Evolutionary conservation across 495 filamentous ascomycete species (phyloP).

Genomic region (Schizothecium vesticola): DNA sequence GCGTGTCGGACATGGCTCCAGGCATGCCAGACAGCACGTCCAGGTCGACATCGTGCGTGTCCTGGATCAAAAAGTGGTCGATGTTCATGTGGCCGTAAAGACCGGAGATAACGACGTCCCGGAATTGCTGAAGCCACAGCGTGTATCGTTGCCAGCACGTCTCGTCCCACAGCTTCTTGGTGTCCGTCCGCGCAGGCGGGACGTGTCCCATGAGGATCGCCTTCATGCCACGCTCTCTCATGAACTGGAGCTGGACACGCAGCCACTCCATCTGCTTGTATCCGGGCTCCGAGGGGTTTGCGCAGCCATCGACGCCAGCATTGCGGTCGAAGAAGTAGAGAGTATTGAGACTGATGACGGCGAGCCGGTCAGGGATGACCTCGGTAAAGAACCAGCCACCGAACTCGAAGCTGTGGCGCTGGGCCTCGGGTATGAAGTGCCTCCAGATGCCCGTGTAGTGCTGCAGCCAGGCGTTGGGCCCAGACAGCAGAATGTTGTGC

Average conservation of each 20-base stretch:
- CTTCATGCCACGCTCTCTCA: constrained; percentile 84
- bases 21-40: constrained; percentile 42
- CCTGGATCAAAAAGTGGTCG: constrained; percentile 94
- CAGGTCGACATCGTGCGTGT: constrained; percentile 67
- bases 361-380: constrained; percentile 79
- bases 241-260: constrained; percentile 77
- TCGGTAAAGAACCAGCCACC: constrained; percentile 94
- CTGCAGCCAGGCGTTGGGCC: constrained; percentile 80
- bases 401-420: constrained; percentile 84
- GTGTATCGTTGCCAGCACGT: constrained; percentile 99
- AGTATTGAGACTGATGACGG: constrained; percentile 93
- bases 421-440: constrained; percentile 84
- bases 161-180: constrained; percentile 81
- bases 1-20: constrained; percentile 18
- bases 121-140: constrained; percentile 80
- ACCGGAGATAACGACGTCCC: constrained; percentile 76
- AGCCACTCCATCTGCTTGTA: constrained; percentile 97
- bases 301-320: constrained; percentile 85
- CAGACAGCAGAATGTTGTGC: constrained; percentile 84
- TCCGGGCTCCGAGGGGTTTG: constrained; percentile 68
- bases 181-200: constrained; percentile 75
- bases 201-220: constrained; percentile 93
- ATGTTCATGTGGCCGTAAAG: constrained; percentile 98
- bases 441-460: constrained; percentile 70
- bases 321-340: constrained; percentile 95